Evolutionary conservation across 2,329 filamentous ascomycete genomes (phyloP).

Genomic region (Aspergillus fumigatus): DNA sequence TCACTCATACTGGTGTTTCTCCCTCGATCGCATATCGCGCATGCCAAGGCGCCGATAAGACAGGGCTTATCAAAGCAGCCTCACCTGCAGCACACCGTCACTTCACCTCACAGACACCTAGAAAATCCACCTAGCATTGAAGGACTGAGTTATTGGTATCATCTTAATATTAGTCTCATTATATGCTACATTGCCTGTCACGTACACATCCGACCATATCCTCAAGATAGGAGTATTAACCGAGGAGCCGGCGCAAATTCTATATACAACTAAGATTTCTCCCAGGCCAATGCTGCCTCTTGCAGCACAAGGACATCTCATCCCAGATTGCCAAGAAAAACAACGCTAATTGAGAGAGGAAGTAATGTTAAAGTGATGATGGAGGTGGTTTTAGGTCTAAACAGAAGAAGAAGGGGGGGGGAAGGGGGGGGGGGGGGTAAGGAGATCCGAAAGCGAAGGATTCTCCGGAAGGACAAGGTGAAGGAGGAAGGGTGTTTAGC

Average conservation of each 20-base stretch:
- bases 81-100: background rate
- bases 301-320: constrained; percentile 16
- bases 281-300: constrained; percentile 16
- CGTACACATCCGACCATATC: background rate
- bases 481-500: background rate
- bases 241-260: constrained; percentile 18
- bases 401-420: constrained; percentile 16
- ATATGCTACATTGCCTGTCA: constrained; percentile 24
- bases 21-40: background rate
- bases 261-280: constrained; percentile 33
- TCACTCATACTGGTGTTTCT: background rate
- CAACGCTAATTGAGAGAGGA: constrained; percentile 19
- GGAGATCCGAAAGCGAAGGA: constrained; percentile 13
- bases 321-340: constrained; percentile 21
- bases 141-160: constrained; percentile 17
- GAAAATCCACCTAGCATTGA: background rate
- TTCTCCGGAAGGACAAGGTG: constrained; percentile 2
- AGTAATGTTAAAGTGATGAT: constrained; percentile 12
- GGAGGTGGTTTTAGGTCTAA: background rate
- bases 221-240: constrained; percentile 13
- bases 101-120: background rate
- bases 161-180: constrained; percentile 24
- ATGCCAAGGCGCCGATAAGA: constrained; percentile 23
- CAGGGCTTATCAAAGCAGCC: constrained; percentile 15
- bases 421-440: constrained; percentile 11